Conservation (phyloP, 2,329 filamentous ascomycete species). For the Chaetomium strumarium region DNA sequence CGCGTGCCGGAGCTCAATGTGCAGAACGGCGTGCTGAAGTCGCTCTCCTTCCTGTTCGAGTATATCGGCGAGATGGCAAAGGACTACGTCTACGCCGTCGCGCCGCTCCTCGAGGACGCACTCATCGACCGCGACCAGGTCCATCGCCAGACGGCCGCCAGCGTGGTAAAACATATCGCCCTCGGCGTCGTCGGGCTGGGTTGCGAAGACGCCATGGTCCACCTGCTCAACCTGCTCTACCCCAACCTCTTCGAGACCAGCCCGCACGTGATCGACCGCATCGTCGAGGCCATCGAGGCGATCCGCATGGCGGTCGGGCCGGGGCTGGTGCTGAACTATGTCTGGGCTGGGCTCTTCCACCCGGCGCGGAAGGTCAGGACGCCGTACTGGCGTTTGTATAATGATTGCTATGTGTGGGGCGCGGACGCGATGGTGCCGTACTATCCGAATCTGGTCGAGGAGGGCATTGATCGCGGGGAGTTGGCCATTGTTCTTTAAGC, state of each 20-base stretch:
- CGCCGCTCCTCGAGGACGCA: slow-evolving; percentile 89
- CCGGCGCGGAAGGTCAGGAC: slow-evolving; percentile 89
- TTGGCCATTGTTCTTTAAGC: slow-evolving; percentile 71
- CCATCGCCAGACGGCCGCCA: slow-evolving; percentile 91
- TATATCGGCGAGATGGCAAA: slow-evolving; percentile 99
- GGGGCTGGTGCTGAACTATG: slow-evolving; percentile 92
- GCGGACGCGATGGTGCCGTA: slow-evolving; percentile 96
- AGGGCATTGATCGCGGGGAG: slow-evolving; percentile 72
- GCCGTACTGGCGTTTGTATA: slow-evolving; percentile 96
- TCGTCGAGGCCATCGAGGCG: slow-evolving; percentile 95
- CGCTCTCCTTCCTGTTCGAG: slow-evolving; percentile 93
- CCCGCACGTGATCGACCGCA: slow-evolving; percentile 95
- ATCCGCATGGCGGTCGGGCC: slow-evolving; percentile 90
- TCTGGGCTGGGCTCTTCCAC: slow-evolving; percentile 97
- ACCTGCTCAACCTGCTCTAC: slow-evolving; percentile 91
- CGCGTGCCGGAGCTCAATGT: slow-evolving; percentile 97
- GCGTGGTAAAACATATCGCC: slow-evolving; percentile 95
- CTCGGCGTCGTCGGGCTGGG: slow-evolving; percentile 95
- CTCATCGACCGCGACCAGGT: slow-evolving; percentile 98
- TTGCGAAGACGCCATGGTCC: slow-evolving; percentile 97
- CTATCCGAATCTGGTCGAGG: slow-evolving; percentile 81
- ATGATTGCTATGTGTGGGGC: slow-evolving; percentile 89
- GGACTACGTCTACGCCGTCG: slow-evolving; percentile 98
- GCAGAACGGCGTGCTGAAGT: slow-evolving; percentile 96
- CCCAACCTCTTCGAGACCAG: slow-evolving; percentile 97